Evolutionary conservation across 2,329 filamentous ascomycete species (phyloP), one percentile per base, ranked within the genome.

Genomic region (Diaporthe citriasiana): DNA sequence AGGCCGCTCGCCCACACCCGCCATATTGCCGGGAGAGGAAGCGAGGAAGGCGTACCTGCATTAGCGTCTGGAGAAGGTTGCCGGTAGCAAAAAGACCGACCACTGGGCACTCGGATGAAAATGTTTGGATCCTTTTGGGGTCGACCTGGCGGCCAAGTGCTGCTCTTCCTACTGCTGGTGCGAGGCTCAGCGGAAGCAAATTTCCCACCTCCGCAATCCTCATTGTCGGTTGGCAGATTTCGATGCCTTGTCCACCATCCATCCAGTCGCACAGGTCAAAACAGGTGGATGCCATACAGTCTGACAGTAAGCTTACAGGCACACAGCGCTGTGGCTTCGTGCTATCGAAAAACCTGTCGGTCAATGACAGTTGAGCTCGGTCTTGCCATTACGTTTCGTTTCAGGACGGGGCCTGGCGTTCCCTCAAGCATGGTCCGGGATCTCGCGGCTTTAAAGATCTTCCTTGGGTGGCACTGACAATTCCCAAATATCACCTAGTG

Each of bases 381-480:
- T 30, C 57, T 60, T 70, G n/a, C 53, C 69, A 71, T 71, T 60
- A 71, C 69, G 69, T 60, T 60, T 71, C 38, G 55, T 71, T 51
- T 60, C 69, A 60, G 30, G n/a, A 60, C 9, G 19, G 22, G 35
- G 30, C 63, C 45, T 51, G 63, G 47, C 63, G 33, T 38, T 17
- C 45, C 22, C 30, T 30, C 27, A 45, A 30, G 25, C 56, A 60
- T 53, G 70, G 70, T 42, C 70, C 56, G 47, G 45, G 70, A 53
- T 68, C 63, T 68, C 63, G 63, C 63, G 63, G 63, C 63, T 68
- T 53, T 68, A 68, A 40, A 53, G 45, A 68, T 68, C 63, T 53
- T 53, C 63, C 63, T 53, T 53, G 63, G 63, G 63, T 68, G 63
- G 63, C 63, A 68, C 63, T 68, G 63, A 68, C 63, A 68, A 53